phyloP scores from a whole-genome alignment of 1,139 yeast genomes.

The Geotrichum restrictum region DNA sequence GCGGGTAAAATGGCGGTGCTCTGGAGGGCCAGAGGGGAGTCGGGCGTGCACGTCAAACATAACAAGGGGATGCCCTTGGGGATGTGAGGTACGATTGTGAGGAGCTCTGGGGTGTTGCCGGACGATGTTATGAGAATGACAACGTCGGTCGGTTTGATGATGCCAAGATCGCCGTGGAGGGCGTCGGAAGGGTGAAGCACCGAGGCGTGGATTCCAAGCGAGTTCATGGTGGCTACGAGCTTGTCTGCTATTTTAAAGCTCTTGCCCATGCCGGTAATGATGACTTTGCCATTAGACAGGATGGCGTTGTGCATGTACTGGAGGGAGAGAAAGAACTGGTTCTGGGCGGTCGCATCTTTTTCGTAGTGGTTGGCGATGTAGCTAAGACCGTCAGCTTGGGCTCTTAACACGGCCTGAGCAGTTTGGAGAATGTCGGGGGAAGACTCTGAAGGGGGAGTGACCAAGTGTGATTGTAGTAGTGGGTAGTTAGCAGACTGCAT shows the following conservation, averaged over 20 bases:
- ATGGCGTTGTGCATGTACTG: slow-evolving; percentile 50
- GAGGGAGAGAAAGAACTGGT: slow-evolving; percentile 51
- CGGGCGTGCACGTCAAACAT: slow-evolving; percentile 56
- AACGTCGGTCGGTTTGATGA: slow-evolving; percentile 58
- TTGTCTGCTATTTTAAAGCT: slow-evolving; percentile 74
- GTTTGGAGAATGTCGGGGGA: slow-evolving; percentile 33
- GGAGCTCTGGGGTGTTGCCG: slow-evolving; percentile 78
- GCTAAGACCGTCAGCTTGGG: slow-evolving; percentile 47
- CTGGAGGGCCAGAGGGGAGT: slow-evolving; percentile 47
- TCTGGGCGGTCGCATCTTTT: slow-evolving; percentile 45
- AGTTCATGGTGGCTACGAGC: slow-evolving; percentile 75
- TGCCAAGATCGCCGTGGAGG: slow-evolving; percentile 83
- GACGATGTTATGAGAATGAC: slow-evolving; percentile 70
- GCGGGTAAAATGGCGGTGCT: slow-evolving; percentile 57
- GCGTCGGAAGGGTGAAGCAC: slow-evolving; percentile 82
- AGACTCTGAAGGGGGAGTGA: slow-evolving; percentile 32
- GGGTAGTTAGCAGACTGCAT: too few species aligned
- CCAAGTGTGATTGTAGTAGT: not conserved
- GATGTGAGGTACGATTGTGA: slow-evolving; percentile 57
- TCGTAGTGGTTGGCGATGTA: slow-evolving; percentile 44
- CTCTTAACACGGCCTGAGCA: slow-evolving; percentile 41
- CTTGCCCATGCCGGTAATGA: slow-evolving; percentile 80
- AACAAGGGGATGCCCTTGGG: slow-evolving; percentile 53
- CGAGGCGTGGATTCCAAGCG: slow-evolving; percentile 66
- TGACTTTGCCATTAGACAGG: slow-evolving; percentile 59